These are phyloP conservation scores for Hanseniaspora hatyaiensis DNA, from an alignment of 805 yeast species.

Conservation along the genomic window DNA sequence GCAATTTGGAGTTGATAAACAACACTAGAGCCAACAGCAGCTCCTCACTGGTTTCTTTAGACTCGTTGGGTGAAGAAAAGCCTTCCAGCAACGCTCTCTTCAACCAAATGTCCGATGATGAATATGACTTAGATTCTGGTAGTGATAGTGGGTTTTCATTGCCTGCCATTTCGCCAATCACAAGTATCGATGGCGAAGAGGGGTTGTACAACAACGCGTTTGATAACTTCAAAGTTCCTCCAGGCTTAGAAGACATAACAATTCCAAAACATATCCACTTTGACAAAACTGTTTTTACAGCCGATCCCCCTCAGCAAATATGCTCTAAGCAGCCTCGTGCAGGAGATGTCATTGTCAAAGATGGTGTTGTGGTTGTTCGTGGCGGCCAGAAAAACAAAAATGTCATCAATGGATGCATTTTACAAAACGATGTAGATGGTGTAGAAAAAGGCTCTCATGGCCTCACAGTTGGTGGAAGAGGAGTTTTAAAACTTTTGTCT, in stretches of 20 bases:
- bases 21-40: conserved; percentile 4
- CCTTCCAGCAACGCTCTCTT: background rate
- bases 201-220: background rate
- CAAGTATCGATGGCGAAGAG: background rate
- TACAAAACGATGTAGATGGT: conserved; percentile 45
- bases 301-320: conserved; percentile 85
- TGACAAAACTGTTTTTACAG: conserved; percentile 59
- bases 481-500: conserved; percentile 17
- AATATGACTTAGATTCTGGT: background rate
- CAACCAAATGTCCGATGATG: background rate
- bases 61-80: background rate
- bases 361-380: conserved; percentile 42
- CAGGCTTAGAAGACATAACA: conserved; percentile 35
- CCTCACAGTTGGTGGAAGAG: conserved; percentile 13
- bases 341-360: conserved; percentile 67
- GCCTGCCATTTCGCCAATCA: conserved; percentile 12
- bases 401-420: conserved; percentile 70
- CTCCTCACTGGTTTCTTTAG: background rate
- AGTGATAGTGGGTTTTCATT: background rate
- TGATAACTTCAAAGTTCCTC: conserved; percentile 19
- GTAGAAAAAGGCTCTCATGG: conserved; percentile 17
- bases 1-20: background rate
- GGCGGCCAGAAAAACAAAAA: conserved; percentile 37
- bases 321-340: conserved; percentile 67
- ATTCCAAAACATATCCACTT: conserved; percentile 57